These are phyloP conservation scores for Tolypocladium amazonense DNA, from an alignment of 2,329 filamentous ascomycete genomes.

Conservation along the genomic window DNA sequence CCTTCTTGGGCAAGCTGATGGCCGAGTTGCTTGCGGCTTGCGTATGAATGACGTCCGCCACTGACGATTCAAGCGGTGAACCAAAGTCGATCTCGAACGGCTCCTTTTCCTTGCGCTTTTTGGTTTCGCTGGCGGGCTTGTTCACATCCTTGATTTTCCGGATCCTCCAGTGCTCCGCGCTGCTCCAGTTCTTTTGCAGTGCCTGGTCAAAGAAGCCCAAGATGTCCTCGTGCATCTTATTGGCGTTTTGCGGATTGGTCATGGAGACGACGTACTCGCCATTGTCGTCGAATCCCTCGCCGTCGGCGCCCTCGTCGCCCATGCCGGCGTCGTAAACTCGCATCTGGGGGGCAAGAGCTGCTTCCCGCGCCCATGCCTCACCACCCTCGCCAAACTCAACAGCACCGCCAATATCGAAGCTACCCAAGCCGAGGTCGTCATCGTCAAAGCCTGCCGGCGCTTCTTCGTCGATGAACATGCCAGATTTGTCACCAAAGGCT, in stretches of 20 bases:
- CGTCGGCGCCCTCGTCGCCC: slow-evolving; percentile 42
- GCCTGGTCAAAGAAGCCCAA: slow-evolving; percentile 97
- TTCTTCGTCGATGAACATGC: slow-evolving; percentile 78
- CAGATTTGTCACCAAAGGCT: slow-evolving; percentile 56
- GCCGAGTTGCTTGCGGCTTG: slow-evolving; percentile 68
- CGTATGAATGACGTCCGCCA: slow-evolving; percentile 72
- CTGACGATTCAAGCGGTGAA: slow-evolving; percentile 57
- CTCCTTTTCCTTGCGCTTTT: slow-evolving; percentile 86
- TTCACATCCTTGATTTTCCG: slow-evolving; percentile 74
- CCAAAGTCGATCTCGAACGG: slow-evolving; percentile 90
- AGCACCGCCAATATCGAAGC: slow-evolving; percentile 60
- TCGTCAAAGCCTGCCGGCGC: slow-evolving; percentile 64
- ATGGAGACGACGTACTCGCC: slow-evolving; percentile 74
- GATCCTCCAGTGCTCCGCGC: slow-evolving; percentile 98
- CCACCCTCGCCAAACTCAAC: slow-evolving; percentile 91
- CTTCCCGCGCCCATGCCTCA: slow-evolving; percentile 88
- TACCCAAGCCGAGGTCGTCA: slow-evolving; percentile 63
- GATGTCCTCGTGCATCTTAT: slow-evolving; percentile 79
- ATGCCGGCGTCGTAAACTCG: slow-evolving; percentile 59
- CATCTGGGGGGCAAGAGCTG: slow-evolving; percentile 76
- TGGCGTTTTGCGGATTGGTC: slow-evolving; percentile 52
- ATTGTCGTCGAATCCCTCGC: slow-evolving; percentile 37
- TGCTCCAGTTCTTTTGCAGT: slow-evolving; percentile 93
- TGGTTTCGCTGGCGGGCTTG: slow-evolving; percentile 50
- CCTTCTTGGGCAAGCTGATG: slow-evolving; percentile 82